phyloP scores from a whole-genome alignment of 306 rosid species.

The Cyamopsis tetragonoloba region DNA sequence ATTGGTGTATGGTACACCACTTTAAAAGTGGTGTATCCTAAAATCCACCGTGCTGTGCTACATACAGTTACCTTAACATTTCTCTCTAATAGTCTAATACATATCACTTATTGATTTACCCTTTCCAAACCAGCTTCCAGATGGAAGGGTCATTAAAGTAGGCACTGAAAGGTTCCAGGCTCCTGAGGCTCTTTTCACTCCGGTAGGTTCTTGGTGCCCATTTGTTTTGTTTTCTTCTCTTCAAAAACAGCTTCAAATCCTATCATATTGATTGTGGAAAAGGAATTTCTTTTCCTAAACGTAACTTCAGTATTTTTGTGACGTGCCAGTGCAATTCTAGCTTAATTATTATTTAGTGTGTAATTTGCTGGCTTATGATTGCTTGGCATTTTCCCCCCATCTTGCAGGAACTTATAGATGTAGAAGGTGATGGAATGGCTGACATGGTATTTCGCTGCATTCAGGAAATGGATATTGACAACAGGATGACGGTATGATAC shows the following conservation, averaged over 20 bases:
- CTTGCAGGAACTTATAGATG: slow-evolving; percentile 90
- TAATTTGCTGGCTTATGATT: slow-evolving; percentile 17
- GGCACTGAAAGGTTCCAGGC: slow-evolving; percentile 99
- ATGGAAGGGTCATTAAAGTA: slow-evolving; percentile 98
- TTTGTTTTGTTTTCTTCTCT: not conserved
- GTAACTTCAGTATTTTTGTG: not conserved
- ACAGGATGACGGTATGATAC: slow-evolving; percentile 83
- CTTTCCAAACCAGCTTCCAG: slow-evolving; percentile 74
- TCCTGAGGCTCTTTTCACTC: slow-evolving; percentile 98
- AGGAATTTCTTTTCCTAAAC: not conserved
- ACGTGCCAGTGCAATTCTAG: slow-evolving; percentile 6
- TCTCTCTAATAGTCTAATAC: too few species aligned
- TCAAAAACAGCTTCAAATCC: not conserved
- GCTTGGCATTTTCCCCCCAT: slow-evolving; percentile 7
- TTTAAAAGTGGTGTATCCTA: too few species aligned
- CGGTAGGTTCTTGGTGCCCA: slow-evolving; percentile 52
- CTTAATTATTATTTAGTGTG: not conserved
- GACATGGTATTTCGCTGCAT: slow-evolving; percentile 99
- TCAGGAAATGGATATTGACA: slow-evolving; percentile 99
- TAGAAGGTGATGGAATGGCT: slow-evolving; percentile 99
- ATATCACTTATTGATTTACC: slow-evolving; percentile 16
- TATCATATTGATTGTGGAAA: not conserved
- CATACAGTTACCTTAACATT: too few species aligned
- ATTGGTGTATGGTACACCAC: too few species aligned
- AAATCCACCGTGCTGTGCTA: too few species aligned